Percentiles rank a stretch among this genome's conserved stretches.
Conservation (phyloP, 2,329 filamentous ascomycete genomes). For the Botrytis galanthina region DNA sequence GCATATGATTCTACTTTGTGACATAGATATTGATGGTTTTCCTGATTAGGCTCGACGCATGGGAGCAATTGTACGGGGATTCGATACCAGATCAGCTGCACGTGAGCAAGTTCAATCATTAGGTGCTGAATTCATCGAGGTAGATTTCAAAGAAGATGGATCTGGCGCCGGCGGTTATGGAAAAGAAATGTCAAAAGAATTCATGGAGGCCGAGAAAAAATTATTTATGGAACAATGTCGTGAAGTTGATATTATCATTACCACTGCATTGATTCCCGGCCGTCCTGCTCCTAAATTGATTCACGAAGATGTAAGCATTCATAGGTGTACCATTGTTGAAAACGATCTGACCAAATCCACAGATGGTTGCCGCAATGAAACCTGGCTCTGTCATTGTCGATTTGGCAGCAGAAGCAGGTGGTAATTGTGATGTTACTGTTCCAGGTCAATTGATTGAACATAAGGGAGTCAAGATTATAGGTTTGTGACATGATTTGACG, state of each 20-base stretch:
- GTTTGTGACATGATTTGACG: conserved; percentile 44
- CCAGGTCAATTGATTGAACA: conserved; percentile 68
- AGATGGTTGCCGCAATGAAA: conserved; percentile 66
- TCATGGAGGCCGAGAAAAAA: conserved; percentile 90
- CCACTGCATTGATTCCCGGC: conserved; percentile 86
- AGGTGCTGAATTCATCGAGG: conserved; percentile 86
- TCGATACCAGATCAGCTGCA: conserved; percentile 85
- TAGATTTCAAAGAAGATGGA: conserved; percentile 80
- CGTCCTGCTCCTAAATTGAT: conserved; percentile 81
- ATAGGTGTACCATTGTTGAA: conserved; percentile 43
- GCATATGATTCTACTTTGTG: conserved; percentile 25
- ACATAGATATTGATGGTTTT: conserved; percentile 1
- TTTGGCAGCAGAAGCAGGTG: conserved; percentile 81
- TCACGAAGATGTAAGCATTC: conserved; percentile 56
- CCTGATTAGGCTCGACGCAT: conserved; percentile 64
- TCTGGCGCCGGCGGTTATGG: conserved; percentile 83
- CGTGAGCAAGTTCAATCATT: conserved; percentile 88
- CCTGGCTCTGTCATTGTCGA: conserved; percentile 87
- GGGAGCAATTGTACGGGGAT: conserved; percentile 85
- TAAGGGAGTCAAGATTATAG: conserved; percentile 81
- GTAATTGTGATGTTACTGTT: conserved; percentile 81
- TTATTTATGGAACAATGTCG: conserved; percentile 83
- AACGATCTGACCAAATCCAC: neutral
- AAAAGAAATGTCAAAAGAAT: conserved; percentile 92
- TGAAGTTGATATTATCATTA: conserved; percentile 90